Evolutionary conservation across 192 early-diverging fungal genomes (phyloP), one percentile per base, ranked within the genome.

Genomic region (Phycomyces blakesleeanus): DNA sequence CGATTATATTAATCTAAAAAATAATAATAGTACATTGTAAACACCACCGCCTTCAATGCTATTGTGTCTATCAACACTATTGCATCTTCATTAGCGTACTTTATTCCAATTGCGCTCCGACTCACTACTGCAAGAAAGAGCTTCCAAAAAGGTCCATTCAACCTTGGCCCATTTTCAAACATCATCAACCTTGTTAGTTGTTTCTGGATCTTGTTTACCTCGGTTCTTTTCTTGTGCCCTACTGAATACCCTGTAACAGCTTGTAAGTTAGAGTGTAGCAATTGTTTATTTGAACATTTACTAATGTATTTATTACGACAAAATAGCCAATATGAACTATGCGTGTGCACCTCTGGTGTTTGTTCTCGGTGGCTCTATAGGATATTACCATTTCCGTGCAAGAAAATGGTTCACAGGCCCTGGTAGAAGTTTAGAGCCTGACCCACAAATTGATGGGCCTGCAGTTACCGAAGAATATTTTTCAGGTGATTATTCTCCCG

Each of bases 51-150:
- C 10, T 82, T 80, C 56, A 67, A 68, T n/a, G 82, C 82, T 20
- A 79, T 84, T 55, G 81, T 84, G 5, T 82, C 80, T 1, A 75
- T 84, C 51, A 81, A 81, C 62, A 83, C 82, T 14, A 80, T 83
- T 41, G 82, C 79, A 0, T 77, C 74, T 0, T 80, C 74, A 18
- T 61, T 84, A 24, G 76, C 82, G 0, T 84, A 84, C 55, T 63
- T 81, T 22, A 82, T 80, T 38, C 82, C 82, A 2, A 84, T 84
- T 49, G 47, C 70, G 11, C 73, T 81, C 34, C 73, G 76, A 11
- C 64, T 79, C 21, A 68, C 78, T 1, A 58, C 78, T 0, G 77
- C 76, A 1, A 67, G 77, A 10, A 53, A 79, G 18, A 68, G 68
- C 15, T 84, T 84, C 51, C 41, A 82, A 24, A 73, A 70, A 10